Evolutionary conservation across 176 grass and related monocot species (phyloP).

Genomic region (Triticum dicoccoides): DNA sequence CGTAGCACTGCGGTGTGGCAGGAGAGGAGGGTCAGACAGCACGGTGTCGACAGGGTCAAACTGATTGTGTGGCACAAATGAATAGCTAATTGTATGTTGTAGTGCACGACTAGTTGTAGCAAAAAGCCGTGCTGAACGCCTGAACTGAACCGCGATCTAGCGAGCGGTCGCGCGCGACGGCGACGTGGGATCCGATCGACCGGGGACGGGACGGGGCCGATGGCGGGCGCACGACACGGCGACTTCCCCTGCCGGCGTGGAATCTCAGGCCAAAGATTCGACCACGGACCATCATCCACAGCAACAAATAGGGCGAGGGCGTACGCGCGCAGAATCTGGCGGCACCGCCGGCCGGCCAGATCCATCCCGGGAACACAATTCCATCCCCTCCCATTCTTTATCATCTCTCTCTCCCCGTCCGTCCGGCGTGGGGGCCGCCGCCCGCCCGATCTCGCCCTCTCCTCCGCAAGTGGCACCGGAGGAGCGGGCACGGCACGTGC

Average conservation of each 20-base stretch:
- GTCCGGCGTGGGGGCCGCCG: not conserved
- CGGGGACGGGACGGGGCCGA: not conserved
- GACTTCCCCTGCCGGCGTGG: not conserved
- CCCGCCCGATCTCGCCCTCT: not conserved
- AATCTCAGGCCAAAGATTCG: not conserved
- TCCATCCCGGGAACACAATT: not conserved
- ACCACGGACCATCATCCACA: not conserved
- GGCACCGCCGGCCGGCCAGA: not conserved
- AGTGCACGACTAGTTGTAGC: no score
- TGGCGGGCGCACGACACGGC: no score
- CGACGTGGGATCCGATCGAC: not conserved
- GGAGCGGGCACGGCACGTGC: conserved; percentile 15
- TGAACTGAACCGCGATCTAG: not conserved
- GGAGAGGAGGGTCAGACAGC: no score
- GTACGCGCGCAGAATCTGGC: not conserved
- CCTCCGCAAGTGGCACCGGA: not conserved
- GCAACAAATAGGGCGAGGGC: no score
- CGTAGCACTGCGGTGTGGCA: no score
- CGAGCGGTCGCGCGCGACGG: not conserved
- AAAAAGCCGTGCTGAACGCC: no score
- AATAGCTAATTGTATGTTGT: no score
- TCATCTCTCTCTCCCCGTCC: not conserved
- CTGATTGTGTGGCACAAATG: no score
- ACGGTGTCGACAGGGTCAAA: no score
- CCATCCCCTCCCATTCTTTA: not conserved